Base-by-base conservation (phyloP, 805 yeast genomes). In the Torulaspora quercuum region DNA sequence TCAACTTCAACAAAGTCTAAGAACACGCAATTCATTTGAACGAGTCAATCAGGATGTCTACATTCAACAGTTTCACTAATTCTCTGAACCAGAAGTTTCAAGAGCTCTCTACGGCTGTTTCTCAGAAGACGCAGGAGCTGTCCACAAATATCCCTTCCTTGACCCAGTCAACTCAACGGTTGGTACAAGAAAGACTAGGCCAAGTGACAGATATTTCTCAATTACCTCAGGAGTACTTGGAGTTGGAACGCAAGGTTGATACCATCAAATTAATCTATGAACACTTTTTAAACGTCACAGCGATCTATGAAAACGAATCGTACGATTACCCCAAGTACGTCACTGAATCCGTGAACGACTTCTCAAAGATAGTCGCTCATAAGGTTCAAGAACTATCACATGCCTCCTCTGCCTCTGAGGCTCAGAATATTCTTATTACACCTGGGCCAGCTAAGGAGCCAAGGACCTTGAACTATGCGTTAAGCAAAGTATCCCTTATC, bases 151-250 rank as follows among this genome's bases (percentile, higher is more conserved):
- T 84, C 59, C 78, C 82, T 50, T 85, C 86, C 11, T 67, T 82
- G 43, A 94, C 94, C 26, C 84, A 80, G 63, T 76, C 94, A 56
- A 85, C 95, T 11, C 76, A 80, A 32, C 77, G 92, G 44, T 59
- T 81, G 58, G 76, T 86, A 29, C 90, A 84, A 61, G 95, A 86
- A 62, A 75, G 67, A 50, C 73, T 86, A 17, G 94, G 94, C 31
- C 76, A 80, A 48, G 84, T 80, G 24, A 86, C 81, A 35, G 95
- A 86, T 55, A 81, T 83, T 53, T 81, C 90, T 37, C 89, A 85
- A 56, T 71, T 86, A 46, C 95, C 95, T 20, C 77, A 79, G 40
- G 95, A 86, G 59, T 86, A 84, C 59, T 65, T 80, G 35, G 80
- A 78, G 42, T 72, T 85, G 48, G 95, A 86, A 63, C 68, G 70